Evolutionary conservation across 2,329 filamentous ascomycete species (phyloP).

Genomic region (Botrytis sinoallii): DNA sequence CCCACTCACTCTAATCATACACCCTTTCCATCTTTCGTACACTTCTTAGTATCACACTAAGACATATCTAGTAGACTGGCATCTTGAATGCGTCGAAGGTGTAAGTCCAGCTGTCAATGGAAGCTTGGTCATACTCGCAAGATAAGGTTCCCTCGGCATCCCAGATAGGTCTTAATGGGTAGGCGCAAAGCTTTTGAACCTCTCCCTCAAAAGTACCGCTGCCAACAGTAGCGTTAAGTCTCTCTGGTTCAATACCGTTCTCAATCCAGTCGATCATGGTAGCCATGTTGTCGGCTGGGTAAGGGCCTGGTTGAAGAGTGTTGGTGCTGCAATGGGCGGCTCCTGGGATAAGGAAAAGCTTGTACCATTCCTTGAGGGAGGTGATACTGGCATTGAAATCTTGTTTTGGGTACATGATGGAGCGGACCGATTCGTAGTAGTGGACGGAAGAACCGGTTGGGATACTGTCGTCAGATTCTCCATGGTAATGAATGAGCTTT

Average conservation of each 20-base stretch:
- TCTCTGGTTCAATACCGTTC: constrained; percentile 47
- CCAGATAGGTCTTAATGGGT: constrained; percentile 41
- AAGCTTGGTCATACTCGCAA: constrained; percentile 34
- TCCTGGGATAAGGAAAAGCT: constrained; percentile 52
- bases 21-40: background rate
- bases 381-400: constrained; percentile 41
- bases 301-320: constrained; percentile 41
- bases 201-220: constrained; percentile 37
- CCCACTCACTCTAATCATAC: background rate
- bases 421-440: constrained; percentile 53
- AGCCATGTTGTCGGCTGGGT: constrained; percentile 59
- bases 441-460: constrained; percentile 52
- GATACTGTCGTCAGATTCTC: constrained; percentile 52
- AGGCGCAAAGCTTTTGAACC: constrained; percentile 42
- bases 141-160: constrained; percentile 29
- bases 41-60: background rate
- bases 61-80: constrained; percentile 23
- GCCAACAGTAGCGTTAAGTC: constrained; percentile 41
- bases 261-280: constrained; percentile 67
- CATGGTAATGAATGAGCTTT: constrained; percentile 58
- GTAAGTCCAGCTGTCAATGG: constrained; percentile 36
- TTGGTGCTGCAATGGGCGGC: constrained; percentile 51
- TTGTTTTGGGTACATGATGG: constrained; percentile 47
- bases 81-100: constrained; percentile 27
- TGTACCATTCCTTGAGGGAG: constrained; percentile 52